Evolutionary conservation across 768 basidiomycete species (phyloP).

Genomic region (Rhodotorula babjevae): DNA sequence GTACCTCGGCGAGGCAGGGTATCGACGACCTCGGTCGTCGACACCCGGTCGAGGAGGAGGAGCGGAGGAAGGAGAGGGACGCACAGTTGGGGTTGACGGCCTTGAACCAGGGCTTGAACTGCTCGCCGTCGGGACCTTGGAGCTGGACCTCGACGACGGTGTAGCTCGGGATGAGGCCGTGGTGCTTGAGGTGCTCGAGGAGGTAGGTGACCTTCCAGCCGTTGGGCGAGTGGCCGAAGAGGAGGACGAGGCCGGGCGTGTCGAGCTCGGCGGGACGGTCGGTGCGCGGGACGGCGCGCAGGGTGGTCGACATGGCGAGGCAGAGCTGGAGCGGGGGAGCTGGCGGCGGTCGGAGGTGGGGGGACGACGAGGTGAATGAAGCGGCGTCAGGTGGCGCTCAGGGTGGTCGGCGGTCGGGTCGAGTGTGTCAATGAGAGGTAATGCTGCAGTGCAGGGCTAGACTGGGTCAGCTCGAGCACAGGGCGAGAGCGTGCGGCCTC

Average conservation of each 20-base stretch:
- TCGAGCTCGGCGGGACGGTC: constrained; percentile 10
- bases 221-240: constrained; percentile 17
- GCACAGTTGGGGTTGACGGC: constrained; percentile 28
- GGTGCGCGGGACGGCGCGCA: constrained; percentile 1
- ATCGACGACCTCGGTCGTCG: too few species aligned
- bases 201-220: constrained; percentile 22
- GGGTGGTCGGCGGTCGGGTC: too few species aligned
- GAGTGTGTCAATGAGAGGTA: too few species aligned
- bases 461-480: too few species aligned
- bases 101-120: constrained; percentile 27
- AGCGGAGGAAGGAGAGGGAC: neutral
- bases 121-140: constrained; percentile 4
- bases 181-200: constrained; percentile 31
- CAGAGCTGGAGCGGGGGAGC: too few species aligned
- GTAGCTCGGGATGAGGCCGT: constrained; percentile 17
- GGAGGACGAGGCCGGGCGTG: constrained; percentile 18
- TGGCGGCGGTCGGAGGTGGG: too few species aligned
- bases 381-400: too few species aligned
- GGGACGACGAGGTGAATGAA: too few species aligned
- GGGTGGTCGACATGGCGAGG: neutral
- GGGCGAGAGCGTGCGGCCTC: too few species aligned
- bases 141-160: constrained; percentile 17
- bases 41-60: neutral
- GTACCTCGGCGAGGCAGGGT: too few species aligned
- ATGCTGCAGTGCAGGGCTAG: too few species aligned